Evolutionary conservation across 345 rosid species (phyloP).

Genomic region (Eucalyptus caleyi): DNA sequence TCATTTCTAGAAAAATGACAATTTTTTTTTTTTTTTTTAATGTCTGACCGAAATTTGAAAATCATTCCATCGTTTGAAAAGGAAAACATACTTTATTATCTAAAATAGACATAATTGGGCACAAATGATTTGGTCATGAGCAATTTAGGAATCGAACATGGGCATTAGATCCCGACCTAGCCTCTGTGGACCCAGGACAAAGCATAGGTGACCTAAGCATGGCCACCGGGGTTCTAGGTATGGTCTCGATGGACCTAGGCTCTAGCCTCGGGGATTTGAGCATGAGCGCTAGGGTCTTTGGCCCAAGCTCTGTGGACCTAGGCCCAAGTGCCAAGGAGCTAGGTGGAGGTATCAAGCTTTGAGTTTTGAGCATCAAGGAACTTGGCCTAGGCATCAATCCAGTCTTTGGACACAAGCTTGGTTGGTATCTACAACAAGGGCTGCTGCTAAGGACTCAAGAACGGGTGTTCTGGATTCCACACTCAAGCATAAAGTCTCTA

Average conservation of each 20-base stretch:
- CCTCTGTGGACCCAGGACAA: accelerated
- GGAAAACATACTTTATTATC: not conserved
- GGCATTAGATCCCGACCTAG: accelerated
- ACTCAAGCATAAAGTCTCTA: not conserved
- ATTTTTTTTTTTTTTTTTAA: accelerated
- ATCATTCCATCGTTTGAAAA: accelerated
- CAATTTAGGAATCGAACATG: accelerated
- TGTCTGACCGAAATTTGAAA: accelerated
- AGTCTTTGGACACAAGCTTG: not conserved
- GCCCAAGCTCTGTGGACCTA: not conserved
- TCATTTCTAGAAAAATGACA: not conserved
- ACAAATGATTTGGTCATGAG: not conserved
- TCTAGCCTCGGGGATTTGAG: accelerated
- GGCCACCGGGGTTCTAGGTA: accelerated
- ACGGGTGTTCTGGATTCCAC: not conserved
- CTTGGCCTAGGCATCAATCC: not conserved
- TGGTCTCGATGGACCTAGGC: not conserved
- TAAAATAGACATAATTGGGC: not conserved
- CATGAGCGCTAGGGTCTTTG: not conserved
- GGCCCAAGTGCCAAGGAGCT: not conserved
- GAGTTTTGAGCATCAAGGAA: no score
- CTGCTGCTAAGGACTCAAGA: not conserved
- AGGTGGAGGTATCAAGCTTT: accelerated
- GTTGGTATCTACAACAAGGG: accelerated
- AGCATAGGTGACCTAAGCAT: no score